phyloP scores from a whole-genome alignment of 805 yeast genomes.

The Candida xiaguanensis region DNA sequence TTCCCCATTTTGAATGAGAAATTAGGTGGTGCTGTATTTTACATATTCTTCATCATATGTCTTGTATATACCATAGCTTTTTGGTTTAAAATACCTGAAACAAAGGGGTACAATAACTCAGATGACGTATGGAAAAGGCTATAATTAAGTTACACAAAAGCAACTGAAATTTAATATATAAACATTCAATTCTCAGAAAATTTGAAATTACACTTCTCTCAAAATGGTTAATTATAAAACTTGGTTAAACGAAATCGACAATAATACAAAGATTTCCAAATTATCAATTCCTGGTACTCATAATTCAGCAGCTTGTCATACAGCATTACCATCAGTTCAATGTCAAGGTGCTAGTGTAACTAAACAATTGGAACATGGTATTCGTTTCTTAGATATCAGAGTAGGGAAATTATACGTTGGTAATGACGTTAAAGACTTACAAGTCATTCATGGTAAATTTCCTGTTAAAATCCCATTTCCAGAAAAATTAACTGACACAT shows the following conservation, averaged over 20 bases:
- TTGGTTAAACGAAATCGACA: slow-evolving; percentile 57
- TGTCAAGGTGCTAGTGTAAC: slow-evolving; percentile 63
- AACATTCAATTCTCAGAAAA: slow-evolving; percentile 12
- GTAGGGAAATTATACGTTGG: slow-evolving; percentile 56
- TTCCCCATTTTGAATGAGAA: slow-evolving; percentile 26
- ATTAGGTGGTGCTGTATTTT: slow-evolving; percentile 29
- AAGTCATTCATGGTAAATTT: slow-evolving; percentile 72
- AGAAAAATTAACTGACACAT: slow-evolving; percentile 45
- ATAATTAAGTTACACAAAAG: slow-evolving; percentile 3
- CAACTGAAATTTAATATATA: slow-evolving; percentile 2
- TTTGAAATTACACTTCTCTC: too few relatives aligned
- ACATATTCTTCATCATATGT: slow-evolving; percentile 22
- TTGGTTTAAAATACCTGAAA: slow-evolving; percentile 28
- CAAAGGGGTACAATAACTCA: slow-evolving; percentile 22
- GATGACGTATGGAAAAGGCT: slow-evolving; percentile 26
- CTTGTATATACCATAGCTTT: slow-evolving; percentile 17
- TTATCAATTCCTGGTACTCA: slow-evolving; percentile 83
- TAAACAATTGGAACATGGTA: slow-evolving; percentile 67
- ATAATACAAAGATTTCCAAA: slow-evolving; percentile 47
- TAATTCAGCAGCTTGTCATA: slow-evolving; percentile 70
- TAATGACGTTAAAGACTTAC: slow-evolving; percentile 48
- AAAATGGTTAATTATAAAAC: slow-evolving; percentile 38
- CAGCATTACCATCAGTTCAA: slow-evolving; percentile 70
- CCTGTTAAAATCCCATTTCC: slow-evolving; percentile 64
- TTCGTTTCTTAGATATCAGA: slow-evolving; percentile 70